Base-by-base conservation (phyloP, 2,329 filamentous ascomycete species). In the Claviceps digitariae region DNA sequence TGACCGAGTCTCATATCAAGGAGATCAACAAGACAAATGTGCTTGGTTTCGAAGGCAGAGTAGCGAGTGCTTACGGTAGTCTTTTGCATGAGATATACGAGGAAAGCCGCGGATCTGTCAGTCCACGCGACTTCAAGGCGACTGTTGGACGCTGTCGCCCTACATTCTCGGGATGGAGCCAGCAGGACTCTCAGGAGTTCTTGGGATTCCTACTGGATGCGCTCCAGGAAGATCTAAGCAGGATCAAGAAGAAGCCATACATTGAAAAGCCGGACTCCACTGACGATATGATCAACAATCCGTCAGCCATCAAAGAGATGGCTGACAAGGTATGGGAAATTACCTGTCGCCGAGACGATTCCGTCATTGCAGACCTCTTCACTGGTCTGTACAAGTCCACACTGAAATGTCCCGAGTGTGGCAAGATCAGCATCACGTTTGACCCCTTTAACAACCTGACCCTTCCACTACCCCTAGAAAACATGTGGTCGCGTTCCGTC, bases 351-450 rank as follows among this genome's bases (percentile, higher is more conserved):
- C 84, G 93, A 51, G 95, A 98, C 60, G 90, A 97, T 64, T 97
- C 93, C 0, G 86, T 97, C 43, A 87, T 96, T 59, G 91, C 89
- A 54, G 93, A 98, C 65, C 76, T 98, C 12, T 98, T 98, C 67
- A 94, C 89, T 23, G 93, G 93, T 57, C 89, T 97, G 78, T 98
- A 97, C 78, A 96, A 97, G 72, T 97, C 94, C 46, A 97, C 91
- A 0, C 79, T 98, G 57, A 85, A 93, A 57, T 98, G 93, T 64
- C 93, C 93, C 0, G 79, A 78, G 8, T 98, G 93, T 67, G 79
- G 85, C 60, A 98, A 97, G 71, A 86, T 97, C 69, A 96, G 90
- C 78, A 95, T 98, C 62, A 97, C 93, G 0, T 98, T 98, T 64
- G 93, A 98, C 66, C 93, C 93, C 0, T 98, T 95, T 74, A 96